Evolutionary conservation across 2,329 filamentous ascomycete genomes (phyloP).

Genomic region (Annulohypoxylon truncatum): DNA sequence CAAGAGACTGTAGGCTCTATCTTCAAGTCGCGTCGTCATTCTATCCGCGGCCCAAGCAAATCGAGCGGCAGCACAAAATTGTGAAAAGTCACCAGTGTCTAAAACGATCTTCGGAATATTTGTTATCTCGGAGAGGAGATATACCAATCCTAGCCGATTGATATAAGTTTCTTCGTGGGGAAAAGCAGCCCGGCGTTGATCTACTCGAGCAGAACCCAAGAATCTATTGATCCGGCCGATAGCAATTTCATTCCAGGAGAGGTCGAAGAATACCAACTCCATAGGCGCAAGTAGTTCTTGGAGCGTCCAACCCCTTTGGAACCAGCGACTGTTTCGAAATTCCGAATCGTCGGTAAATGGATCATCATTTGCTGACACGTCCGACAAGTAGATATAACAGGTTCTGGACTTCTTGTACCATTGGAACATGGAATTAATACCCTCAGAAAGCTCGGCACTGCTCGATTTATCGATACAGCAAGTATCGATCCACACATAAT

Average conservation of each 20-base stretch:
- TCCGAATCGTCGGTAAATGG: slow-evolving; percentile 1
- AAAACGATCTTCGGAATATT: slow-evolving; percentile 21
- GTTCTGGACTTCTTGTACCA: slow-evolving; percentile 27
- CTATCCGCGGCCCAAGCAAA: slow-evolving; percentile 34
- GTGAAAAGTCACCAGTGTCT: slow-evolving; percentile 16
- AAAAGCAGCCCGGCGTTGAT: neutral
- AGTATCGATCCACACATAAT: slow-evolving; percentile 36
- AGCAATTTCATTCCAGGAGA: slow-evolving; percentile 6
- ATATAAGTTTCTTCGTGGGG: neutral
- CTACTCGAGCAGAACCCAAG: neutral
- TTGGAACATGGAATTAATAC: slow-evolving; percentile 37
- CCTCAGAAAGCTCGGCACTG: slow-evolving; percentile 35
- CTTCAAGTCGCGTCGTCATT: slow-evolving; percentile 30
- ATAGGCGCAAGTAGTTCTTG: slow-evolving; percentile 34
- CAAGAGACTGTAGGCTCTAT: slow-evolving; percentile 36
- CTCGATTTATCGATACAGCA: slow-evolving; percentile 40
- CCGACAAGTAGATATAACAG: slow-evolving; percentile 33
- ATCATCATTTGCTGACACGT: slow-evolving; percentile 16
- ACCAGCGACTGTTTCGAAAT: slow-evolving; percentile 28
- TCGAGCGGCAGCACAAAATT: slow-evolving; percentile 26
- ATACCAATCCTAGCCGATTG: slow-evolving; percentile 14
- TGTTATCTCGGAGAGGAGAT: slow-evolving; percentile 27
- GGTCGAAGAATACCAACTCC: slow-evolving; percentile 15
- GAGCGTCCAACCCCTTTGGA: slow-evolving; percentile 33
- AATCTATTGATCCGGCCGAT: slow-evolving; percentile 10